Evolutionary conservation across 2,329 filamentous ascomycete species (phyloP), one percentile per base, ranked within the genome.

Genomic region (Botrytis tulipae): DNA sequence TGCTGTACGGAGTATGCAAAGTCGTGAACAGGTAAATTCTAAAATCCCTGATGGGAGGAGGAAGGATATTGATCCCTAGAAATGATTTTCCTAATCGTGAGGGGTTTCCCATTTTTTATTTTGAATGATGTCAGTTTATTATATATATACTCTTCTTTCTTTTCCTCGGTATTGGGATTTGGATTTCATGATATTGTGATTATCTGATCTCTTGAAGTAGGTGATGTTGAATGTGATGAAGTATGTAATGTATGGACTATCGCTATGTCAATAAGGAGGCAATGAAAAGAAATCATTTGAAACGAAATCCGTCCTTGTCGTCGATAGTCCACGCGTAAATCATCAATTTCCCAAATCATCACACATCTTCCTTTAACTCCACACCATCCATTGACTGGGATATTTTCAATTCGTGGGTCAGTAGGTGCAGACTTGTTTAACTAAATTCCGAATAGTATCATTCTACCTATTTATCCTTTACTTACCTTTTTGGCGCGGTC

Each of bases 101-200:
- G 29, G 7, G 29, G 18, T 18, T 25, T 25, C 16, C 29, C 63
- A 35, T 48, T 48, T 37, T 48, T 66, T 51, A 66, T 51, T 66
- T 66, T 66, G 32, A 18, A 29, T 66, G 63, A 66, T 66, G 63
- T 66, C 63, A 66, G 35, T 40, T 14, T 35, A 3, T 40, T n/a
- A 57, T 61, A 25, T 40, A 20, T 14, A 25, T 40, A 25, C n/a
- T 25, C 4, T 25, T 25, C 9, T n/a, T n/a, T 61, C 12, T 25
- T 7, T 35, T 61, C 12, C 12, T 22, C 2, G 3, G 14, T 25
- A 25, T 37, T 20, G 12, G 6, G 59, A 2, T 1, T 16, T 61
- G n/a, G 12, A 7, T 57, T 51, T 16, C 4, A 18, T 61, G 32
- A 37, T 60, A 35, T 60, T 37, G 18, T 60, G 18, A 60, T 60